Percentiles rank a stretch among this genome's conserved stretches.
Conservation (phyloP, 176 grass and related monocot species). For the Oryza officinalis region DNA sequence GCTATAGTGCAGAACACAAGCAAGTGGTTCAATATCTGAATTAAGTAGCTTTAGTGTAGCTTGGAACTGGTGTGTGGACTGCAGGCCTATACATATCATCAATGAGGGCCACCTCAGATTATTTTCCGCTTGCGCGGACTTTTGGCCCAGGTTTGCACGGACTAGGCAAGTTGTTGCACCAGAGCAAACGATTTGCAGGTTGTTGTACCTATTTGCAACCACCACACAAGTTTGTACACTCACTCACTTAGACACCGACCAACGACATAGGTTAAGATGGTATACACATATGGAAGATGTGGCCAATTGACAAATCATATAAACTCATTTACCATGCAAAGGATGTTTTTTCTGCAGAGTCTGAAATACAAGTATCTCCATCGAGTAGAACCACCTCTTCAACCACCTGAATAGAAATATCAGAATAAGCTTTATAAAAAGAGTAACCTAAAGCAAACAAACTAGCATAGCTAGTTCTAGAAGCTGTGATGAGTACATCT, state of each 20-base stretch:
- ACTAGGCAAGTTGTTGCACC: too few relatives aligned
- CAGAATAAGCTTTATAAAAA: constrained; percentile 25
- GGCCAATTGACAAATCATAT: constrained; percentile 20
- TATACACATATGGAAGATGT: background rate
- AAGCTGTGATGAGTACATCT: constrained; percentile 7
- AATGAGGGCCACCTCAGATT: too few relatives aligned
- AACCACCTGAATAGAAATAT: constrained; percentile 53
- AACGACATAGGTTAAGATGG: constrained; percentile 2
- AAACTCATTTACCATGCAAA: constrained; percentile 52
- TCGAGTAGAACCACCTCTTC: constrained; percentile 88
- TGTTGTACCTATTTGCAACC: too few relatives aligned
- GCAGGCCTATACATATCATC: too few relatives aligned
- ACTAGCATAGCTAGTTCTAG: background rate
- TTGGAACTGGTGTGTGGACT: too few relatives aligned
- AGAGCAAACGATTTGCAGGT: background rate
- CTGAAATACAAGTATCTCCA: constrained; percentile 52
- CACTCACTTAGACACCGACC: background rate
- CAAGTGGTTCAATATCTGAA: too few relatives aligned
- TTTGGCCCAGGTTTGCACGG: too few relatives aligned
- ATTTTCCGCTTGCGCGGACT: too few relatives aligned
- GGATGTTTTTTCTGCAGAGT: constrained; percentile 41
- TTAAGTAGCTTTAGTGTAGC: too few relatives aligned
- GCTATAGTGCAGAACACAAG: too few relatives aligned
- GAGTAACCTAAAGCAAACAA: constrained; percentile 25
- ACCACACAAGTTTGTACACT: background rate